Conservation (phyloP, 371 early-diverging fungal genomes). For the Syncephalastrum racemosum region DNA sequence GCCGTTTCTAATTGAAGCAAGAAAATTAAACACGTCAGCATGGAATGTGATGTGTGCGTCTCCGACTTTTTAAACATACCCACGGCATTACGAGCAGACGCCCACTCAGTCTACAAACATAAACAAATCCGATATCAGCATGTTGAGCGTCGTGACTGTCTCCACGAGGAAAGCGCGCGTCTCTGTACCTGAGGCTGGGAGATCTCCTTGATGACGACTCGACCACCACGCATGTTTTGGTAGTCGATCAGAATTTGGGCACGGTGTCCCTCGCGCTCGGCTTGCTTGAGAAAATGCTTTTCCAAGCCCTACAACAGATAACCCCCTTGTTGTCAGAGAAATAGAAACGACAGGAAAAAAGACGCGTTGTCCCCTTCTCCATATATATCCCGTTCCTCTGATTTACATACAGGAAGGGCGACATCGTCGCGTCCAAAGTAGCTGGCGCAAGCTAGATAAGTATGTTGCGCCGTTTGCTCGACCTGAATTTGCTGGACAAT, state of each 20-base stretch:
- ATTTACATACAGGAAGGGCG: slow-evolving; percentile 48
- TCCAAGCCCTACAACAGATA: slow-evolving; percentile 39
- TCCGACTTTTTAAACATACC: slow-evolving; percentile 12
- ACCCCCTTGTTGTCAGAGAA: neutral
- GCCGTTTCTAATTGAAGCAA: slow-evolving; percentile 26
- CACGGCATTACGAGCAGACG: slow-evolving; percentile 37
- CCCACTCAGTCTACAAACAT: slow-evolving; percentile 29
- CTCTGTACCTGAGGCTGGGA: slow-evolving; percentile 37
- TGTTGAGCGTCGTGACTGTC: too few relatives aligned
- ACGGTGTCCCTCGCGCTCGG: slow-evolving; percentile 47
- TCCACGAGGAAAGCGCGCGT: neutral
- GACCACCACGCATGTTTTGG: slow-evolving; percentile 63
- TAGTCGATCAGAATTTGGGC: slow-evolving; percentile 62
- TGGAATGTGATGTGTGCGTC: neutral
- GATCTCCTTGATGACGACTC: slow-evolving; percentile 34
- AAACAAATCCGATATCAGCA: neutral
- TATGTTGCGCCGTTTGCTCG: slow-evolving; percentile 55
- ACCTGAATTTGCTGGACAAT: slow-evolving; percentile 57
- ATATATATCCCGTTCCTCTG: neutral
- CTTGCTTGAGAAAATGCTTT: slow-evolving; percentile 59
- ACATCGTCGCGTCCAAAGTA: slow-evolving; percentile 52
- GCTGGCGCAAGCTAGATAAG: slow-evolving; percentile 51
- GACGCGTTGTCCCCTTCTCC: neutral
- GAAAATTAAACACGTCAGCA: slow-evolving; percentile 4
- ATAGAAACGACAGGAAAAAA: neutral